A percentile compares a stretch with the other conserved stretches of the same genome.
Conservation (phyloP, 2,329 filamentous ascomycete genomes). For the Penicillium sp. region DNA sequence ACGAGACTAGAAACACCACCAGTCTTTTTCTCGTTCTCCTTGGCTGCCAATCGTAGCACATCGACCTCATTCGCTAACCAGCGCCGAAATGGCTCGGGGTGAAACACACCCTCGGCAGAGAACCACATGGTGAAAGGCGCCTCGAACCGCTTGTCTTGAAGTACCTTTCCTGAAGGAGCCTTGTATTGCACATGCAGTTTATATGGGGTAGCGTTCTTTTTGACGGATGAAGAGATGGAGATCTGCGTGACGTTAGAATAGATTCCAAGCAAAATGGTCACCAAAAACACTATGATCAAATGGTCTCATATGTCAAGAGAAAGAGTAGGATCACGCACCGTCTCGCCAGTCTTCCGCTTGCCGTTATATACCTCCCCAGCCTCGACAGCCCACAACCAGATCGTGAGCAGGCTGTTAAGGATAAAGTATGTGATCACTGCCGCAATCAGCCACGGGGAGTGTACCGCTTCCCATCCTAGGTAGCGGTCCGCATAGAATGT, state of each 20-base stretch:
- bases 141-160: slow-evolving; percentile 46
- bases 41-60: slow-evolving; percentile 48
- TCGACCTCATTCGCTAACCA: slow-evolving; percentile 57
- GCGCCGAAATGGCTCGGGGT: slow-evolving; percentile 55
- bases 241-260: slow-evolving; percentile 50
- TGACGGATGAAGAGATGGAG: slow-evolving; percentile 62
- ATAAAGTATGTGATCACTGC: slow-evolving; percentile 75
- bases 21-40: slow-evolving; percentile 32
- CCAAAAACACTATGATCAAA: too few species aligned
- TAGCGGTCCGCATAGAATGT: slow-evolving; percentile 92
- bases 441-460: slow-evolving; percentile 64
- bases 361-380: slow-evolving; percentile 77
- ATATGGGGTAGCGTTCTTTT: slow-evolving; percentile 79
- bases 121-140: slow-evolving; percentile 59
- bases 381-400: slow-evolving; percentile 82
- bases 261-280: too few species aligned
- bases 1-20: slow-evolving; percentile 18
- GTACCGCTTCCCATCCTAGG: slow-evolving; percentile 80
- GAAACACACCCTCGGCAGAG: slow-evolving; percentile 51
- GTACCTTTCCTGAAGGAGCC: slow-evolving; percentile 35
- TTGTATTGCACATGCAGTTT: slow-evolving; percentile 57
- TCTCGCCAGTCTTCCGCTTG: slow-evolving; percentile 60
- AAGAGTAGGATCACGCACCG: slow-evolving; percentile 38
- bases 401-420: slow-evolving; percentile 70
- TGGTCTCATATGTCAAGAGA: neutral